Conservation (phyloP, 1,284 basidiomycete species). For the Cutaneotrichosporon cutaneum region DNA sequence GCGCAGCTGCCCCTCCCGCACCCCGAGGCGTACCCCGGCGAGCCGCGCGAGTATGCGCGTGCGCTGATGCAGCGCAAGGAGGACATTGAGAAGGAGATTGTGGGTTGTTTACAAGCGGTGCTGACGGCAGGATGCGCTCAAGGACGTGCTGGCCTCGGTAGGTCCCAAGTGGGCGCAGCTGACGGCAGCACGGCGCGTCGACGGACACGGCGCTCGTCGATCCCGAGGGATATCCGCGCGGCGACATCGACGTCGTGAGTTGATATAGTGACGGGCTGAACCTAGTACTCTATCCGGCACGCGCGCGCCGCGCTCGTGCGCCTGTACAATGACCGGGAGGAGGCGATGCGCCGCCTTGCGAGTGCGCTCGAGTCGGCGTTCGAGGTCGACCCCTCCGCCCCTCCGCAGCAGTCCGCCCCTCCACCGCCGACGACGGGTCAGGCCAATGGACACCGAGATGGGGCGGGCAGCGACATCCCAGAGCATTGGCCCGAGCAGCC, state of each 20-base stretch:
- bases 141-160: slow-evolving; percentile 39
- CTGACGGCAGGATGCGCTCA: slow-evolving; percentile 35
- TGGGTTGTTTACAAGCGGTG: slow-evolving; percentile 21
- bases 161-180: slow-evolving; percentile 1
- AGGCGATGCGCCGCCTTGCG: slow-evolving; percentile 66
- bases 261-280: background rate
- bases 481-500: slow-evolving; percentile 34
- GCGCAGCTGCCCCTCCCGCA: slow-evolving; percentile 42
- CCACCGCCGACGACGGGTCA: too few species aligned
- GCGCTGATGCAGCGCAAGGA: slow-evolving; percentile 50
- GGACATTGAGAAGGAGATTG: slow-evolving; percentile 50
- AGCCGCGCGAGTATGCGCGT: slow-evolving; percentile 47
- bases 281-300: slow-evolving; percentile 66
- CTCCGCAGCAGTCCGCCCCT: background rate
- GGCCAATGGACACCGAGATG: slow-evolving; percentile 19
- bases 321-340: slow-evolving; percentile 71
- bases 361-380: slow-evolving; percentile 64
- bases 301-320: slow-evolving; percentile 55
- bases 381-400: slow-evolving; percentile 5
- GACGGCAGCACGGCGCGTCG: slow-evolving; percentile 40
- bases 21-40: slow-evolving; percentile 44
- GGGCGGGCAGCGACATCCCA: slow-evolving; percentile 14
- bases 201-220: slow-evolving; percentile 68
- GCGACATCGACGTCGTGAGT: slow-evolving; percentile 62
- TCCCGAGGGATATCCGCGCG: slow-evolving; percentile 77